Conservation (phyloP, 306 rosid species). For the Prunus fruticosa region DNA sequence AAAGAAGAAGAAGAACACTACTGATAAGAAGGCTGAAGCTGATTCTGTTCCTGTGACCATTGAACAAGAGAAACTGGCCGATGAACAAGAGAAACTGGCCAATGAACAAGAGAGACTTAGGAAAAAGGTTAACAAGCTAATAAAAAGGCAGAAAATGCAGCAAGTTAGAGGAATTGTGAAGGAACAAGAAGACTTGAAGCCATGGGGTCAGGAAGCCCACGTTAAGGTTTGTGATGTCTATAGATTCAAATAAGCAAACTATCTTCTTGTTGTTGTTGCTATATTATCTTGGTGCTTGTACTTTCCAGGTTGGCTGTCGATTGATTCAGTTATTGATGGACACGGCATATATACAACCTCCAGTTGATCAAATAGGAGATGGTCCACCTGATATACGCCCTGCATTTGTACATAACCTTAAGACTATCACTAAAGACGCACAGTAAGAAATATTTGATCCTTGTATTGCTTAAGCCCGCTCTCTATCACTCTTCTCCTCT, state of each 20-base stretch:
- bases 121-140: slow-evolving; percentile 51
- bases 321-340: slow-evolving; percentile 69
- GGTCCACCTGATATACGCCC: slow-evolving; percentile 84
- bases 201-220: slow-evolving; percentile 92
- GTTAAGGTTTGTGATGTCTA: slow-evolving; percentile 70
- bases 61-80: slow-evolving; percentile 22
- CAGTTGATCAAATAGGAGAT: slow-evolving; percentile 64
- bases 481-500: background rate
- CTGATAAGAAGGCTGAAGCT: slow-evolving; percentile 26
- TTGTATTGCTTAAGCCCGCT: background rate
- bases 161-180: slow-evolving; percentile 57
- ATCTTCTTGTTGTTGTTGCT: slow-evolving; percentile 16
- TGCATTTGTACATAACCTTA: slow-evolving; percentile 71
- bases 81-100: slow-evolving; percentile 30
- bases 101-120: slow-evolving; percentile 39
- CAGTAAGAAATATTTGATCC: slow-evolving; percentile 51
- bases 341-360: slow-evolving; percentile 88
- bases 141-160: slow-evolving; percentile 59
- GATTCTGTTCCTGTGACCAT: slow-evolving; percentile 33
- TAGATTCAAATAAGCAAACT: slow-evolving; percentile 4
- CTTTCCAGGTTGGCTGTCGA: slow-evolving; percentile 76
- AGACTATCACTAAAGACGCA: slow-evolving; percentile 44
- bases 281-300: slow-evolving; percentile 19
- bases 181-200: slow-evolving; percentile 55
- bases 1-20: slow-evolving; percentile 40